Base-by-base conservation (phyloP, 306 rosid species). In the Cucumis melo region DNA sequence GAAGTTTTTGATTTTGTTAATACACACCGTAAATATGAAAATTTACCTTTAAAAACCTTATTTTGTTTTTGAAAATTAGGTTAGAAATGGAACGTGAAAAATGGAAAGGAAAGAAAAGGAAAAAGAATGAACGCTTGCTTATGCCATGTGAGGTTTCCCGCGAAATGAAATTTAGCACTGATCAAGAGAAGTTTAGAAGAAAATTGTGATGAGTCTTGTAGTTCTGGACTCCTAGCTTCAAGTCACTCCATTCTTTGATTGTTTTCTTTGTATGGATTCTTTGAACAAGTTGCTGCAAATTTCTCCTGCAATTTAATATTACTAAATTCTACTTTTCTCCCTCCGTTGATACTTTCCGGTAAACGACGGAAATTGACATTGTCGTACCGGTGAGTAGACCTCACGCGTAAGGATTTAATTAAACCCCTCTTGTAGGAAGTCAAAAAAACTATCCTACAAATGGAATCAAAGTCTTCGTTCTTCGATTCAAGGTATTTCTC, bases 381-480 rank as follows among this genome's bases (percentile, higher is more conserved):
- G 29, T 21, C 48, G 21, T 16, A 59, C 56, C 55, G 48, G 64
- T 48, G 46, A 32, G 63, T 50, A 57, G 78, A 67, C 54, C 85
- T 83, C 85, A 93, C 90, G 86, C 83, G 89, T 89, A 46, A 2
- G 56, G 56, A 51, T 51, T 46, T 51, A 51, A 51, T 51, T 51
- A 15, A 51, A 51, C 2, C 9, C 20, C 56, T 51, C 56, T 51
- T 51, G 56, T 32, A 32, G 56, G 56, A 51, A 51, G 56, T 51
- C 20, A 51, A 51, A 51, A 17, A 17, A 46, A 46, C 12, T 44
- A 51, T 51, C 56, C 8, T 15, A 0, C 8, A 51, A 2, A 51
- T 51, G 56, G 56, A 51, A 51, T 51, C 56, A 51, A 51, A 51
- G 56, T 51, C 56, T 51, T 51, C 56, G 20, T 51, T 51, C 56